These are phyloP conservation scores for Penicillium aurantiogriseum DNA, from an alignment of 2,329 filamentous ascomycete species.

Conservation along the genomic window DNA sequence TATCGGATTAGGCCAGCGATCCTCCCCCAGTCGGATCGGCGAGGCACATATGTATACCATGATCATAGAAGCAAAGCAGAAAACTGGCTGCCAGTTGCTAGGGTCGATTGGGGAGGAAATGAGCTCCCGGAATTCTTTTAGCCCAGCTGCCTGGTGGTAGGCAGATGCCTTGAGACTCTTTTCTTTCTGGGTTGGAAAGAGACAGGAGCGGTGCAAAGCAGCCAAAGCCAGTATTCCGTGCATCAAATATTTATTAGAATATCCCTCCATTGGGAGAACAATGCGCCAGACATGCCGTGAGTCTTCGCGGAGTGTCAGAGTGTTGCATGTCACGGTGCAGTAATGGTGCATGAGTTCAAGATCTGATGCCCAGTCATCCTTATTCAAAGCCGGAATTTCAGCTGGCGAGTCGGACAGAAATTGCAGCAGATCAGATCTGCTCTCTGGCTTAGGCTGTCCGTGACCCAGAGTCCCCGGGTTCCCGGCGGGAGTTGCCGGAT, in stretches of 20 bases:
- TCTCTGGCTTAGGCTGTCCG: conserved; percentile 3
- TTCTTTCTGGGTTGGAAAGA: conserved; percentile 15
- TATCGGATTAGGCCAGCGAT: conserved; percentile 19
- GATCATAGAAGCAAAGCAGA: conserved; percentile 22
- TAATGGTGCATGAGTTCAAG: conserved; percentile 46
- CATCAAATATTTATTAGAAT: conserved; percentile 33
- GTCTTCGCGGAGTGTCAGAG: conserved; percentile 18
- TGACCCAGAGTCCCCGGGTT: neutral
- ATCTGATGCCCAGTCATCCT: conserved; percentile 29
- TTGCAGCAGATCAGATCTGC: conserved; percentile 11
- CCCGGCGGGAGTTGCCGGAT: conserved; percentile 5
- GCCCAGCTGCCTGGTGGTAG: conserved; percentile 17
- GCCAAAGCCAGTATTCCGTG: conserved; percentile 34
- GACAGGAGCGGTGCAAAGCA: conserved; percentile 26
- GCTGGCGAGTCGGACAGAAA: conserved; percentile 8
- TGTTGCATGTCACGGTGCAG: conserved; percentile 35
- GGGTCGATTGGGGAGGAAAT: conserved; percentile 18
- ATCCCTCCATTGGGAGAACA: conserved; percentile 30
- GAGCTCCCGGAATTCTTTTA: conserved; percentile 21
- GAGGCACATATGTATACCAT: conserved; percentile 14
- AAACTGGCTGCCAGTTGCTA: conserved; percentile 22
- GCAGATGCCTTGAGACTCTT: conserved; percentile 17
- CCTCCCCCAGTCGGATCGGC: conserved; percentile 10
- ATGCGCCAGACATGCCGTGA: conserved; percentile 32
- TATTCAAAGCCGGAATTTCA: neutral